Evolutionary conservation across 2,329 filamentous ascomycete species (phyloP).

Genomic region (Claviceps arundinis): DNA sequence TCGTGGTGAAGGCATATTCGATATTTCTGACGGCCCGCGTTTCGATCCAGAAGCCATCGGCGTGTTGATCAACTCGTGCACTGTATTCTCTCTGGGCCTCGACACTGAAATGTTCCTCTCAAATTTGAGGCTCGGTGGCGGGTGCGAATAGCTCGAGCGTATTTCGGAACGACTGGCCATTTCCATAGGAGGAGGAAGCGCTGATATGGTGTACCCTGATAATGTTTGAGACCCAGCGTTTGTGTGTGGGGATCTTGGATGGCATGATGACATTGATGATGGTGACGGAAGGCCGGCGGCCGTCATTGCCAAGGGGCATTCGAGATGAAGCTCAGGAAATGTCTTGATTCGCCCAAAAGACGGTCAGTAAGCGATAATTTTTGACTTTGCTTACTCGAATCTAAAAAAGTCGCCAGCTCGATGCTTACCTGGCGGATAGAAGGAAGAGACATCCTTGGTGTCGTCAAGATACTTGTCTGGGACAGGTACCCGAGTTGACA

Average conservation of each 20-base stretch:
- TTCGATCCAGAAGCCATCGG: not conserved
- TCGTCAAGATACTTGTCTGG: constrained; percentile 12
- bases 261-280: not conserved
- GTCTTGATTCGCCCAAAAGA: constrained; percentile 20
- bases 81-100: constrained; percentile 14
- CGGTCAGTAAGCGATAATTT: not conserved
- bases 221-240: constrained; percentile 15
- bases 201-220: constrained; percentile 29
- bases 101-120: constrained; percentile 22
- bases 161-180: constrained; percentile 21
- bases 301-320: constrained; percentile 2
- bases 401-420: not conserved
- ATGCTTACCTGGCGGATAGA: constrained; percentile 37
- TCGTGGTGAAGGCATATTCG: constrained; percentile 16
- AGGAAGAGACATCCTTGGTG: constrained; percentile 29
- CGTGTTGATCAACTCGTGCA: not conserved
- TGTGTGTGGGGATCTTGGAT: not conserved
- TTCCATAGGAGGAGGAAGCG: constrained; percentile 18
- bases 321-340: constrained; percentile 31
- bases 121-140: constrained; percentile 23
- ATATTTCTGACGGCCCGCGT: not conserved
- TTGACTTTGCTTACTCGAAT: not conserved
- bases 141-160: constrained; percentile 26
- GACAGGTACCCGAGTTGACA: constrained; percentile 15
- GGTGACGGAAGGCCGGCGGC: not conserved